Conservation (phyloP, 106 monocot species). For the Ottelia alismoides region DNA sequence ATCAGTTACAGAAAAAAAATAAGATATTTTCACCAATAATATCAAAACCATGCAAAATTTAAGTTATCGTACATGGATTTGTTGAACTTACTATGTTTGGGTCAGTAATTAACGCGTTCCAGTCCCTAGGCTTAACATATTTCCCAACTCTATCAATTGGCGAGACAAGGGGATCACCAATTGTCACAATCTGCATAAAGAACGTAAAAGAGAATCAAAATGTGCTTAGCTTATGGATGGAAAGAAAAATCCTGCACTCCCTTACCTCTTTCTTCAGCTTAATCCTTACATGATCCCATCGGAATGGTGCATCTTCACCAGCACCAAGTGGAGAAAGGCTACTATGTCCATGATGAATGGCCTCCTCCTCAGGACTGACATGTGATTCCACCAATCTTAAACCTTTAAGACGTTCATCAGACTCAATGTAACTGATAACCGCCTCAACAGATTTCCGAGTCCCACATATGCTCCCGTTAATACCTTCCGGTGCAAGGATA, state of each 20-base stretch:
- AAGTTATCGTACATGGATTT: too few species aligned
- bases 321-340: constrained; percentile 85
- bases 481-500: constrained; percentile 95
- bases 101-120: constrained; percentile 84
- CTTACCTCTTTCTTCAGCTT: constrained; percentile 93
- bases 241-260: too few species aligned
- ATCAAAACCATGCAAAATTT: too few species aligned
- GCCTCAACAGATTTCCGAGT: constrained; percentile 59
- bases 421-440: constrained; percentile 72
- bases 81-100: constrained; percentile 67
- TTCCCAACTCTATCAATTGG: constrained; percentile 78
- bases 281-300: constrained; percentile 98
- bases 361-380: constrained; percentile 89
- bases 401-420: constrained; percentile 60
- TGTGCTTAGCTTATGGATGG: too few species aligned
- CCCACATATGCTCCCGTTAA: constrained; percentile 97
- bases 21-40: too few species aligned
- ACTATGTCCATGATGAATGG: constrained; percentile 89
- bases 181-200: constrained; percentile 63
- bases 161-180: constrained; percentile 82
- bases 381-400: constrained; percentile 77
- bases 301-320: constrained; percentile 92
- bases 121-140: constrained; percentile 80
- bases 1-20: too few species aligned
- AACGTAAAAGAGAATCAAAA: too few species aligned